phyloP scores from a whole-genome alignment of 2,329 filamentous ascomycete genomes.

The Fusarium nelsonii region DNA sequence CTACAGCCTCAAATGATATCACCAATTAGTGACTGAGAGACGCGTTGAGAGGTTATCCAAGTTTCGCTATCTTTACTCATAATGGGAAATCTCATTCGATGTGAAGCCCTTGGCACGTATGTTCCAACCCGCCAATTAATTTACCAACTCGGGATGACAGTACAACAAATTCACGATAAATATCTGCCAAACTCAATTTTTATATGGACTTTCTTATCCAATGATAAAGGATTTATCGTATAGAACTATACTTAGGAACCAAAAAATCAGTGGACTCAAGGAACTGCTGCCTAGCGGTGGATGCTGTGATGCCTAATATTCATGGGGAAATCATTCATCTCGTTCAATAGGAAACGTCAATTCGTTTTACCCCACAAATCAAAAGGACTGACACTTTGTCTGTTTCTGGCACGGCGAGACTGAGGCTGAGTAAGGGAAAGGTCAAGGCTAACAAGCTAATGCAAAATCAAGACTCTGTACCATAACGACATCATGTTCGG shows the following conservation, averaged over 20 bases:
- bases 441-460: too few relatives aligned
- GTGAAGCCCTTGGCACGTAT: too few relatives aligned
- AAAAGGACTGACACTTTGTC: constrained; percentile 2
- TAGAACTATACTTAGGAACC: neutral
- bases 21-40: too few relatives aligned
- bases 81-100: too few relatives aligned
- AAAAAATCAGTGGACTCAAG: constrained; percentile 1
- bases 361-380: constrained; percentile 17
- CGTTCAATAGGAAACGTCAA: constrained; percentile 1
- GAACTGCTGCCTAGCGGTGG: constrained; percentile 26
- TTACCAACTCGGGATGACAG: too few relatives aligned
- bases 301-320: constrained; percentile 28
- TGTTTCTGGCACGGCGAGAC: constrained; percentile 10
- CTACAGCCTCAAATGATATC: constrained; percentile 1
- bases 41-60: too few relatives aligned
- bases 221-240: neutral
- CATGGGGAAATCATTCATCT: constrained; percentile 13
- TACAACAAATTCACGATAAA: too few relatives aligned
- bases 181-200: too few relatives aligned
- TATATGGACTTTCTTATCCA: neutral
- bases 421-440: neutral
- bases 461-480: too few relatives aligned
- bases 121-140: too few relatives aligned
- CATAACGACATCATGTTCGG: constrained; percentile 1
- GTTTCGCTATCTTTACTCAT: too few relatives aligned